Conservation (phyloP, 2,329 filamentous ascomycete genomes). For the Aspergillus sp. region DNA sequence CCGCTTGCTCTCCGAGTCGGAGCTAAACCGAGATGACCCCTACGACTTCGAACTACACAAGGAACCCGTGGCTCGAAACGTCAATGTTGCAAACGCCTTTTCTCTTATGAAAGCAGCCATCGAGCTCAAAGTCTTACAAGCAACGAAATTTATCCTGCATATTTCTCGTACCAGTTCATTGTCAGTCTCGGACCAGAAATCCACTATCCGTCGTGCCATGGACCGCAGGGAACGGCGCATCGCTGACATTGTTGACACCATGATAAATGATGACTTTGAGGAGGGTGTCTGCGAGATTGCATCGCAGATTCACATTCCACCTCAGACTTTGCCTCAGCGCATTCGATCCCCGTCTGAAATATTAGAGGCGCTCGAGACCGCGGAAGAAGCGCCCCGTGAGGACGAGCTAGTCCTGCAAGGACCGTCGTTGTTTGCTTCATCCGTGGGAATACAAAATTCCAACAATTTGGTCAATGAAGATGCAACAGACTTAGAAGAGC, state of each 20-base stretch:
- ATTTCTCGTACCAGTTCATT: constrained; percentile 5
- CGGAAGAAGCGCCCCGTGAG: background rate
- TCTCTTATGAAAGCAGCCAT: constrained; percentile 22
- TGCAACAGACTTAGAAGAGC: background rate
- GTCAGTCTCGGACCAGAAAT: constrained; percentile 1
- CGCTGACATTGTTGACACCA: constrained; percentile 19
- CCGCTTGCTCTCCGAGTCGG: background rate
- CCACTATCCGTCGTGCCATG: constrained; percentile 18
- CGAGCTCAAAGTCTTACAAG: constrained; percentile 27
- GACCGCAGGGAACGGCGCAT: constrained; percentile 23
- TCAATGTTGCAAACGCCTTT: constrained; percentile 13
- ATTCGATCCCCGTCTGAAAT: constrained; percentile 1
- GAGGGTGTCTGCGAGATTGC: background rate
- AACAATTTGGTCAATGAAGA: background rate
- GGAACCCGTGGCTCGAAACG: background rate
- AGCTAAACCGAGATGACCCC: background rate
- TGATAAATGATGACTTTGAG: constrained; percentile 6
- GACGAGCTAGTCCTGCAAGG: background rate
- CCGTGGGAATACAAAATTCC: background rate
- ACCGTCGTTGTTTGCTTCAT: background rate
- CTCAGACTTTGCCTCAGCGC: background rate
- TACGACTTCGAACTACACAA: background rate
- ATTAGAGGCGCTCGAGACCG: background rate
- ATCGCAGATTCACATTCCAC: background rate
- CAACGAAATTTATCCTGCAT: constrained; percentile 17